Conservation (phyloP, 371 early-diverging fungal genomes). For the Choanephora cucurbitarum region DNA sequence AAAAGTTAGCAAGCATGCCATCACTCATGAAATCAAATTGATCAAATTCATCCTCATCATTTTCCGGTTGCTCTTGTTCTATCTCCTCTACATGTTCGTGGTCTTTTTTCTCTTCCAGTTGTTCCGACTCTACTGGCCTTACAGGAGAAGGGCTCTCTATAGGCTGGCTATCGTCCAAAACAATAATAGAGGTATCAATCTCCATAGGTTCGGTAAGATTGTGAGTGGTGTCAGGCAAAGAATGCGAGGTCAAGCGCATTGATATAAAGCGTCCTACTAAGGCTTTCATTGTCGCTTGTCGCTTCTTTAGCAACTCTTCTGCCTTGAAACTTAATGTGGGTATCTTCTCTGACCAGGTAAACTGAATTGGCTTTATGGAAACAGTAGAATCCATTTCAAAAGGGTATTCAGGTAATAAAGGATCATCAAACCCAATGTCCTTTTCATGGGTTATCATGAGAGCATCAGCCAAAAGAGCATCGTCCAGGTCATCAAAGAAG, state of each 20-base stretch:
- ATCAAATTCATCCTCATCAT: conserved; percentile 7
- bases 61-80: neutral
- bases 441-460: neutral
- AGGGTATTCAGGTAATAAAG: conserved; percentile 8
- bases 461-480: neutral
- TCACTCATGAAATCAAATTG: conserved; percentile 14
- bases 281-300: neutral
- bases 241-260: too few species aligned
- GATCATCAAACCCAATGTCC: conserved; percentile 11
- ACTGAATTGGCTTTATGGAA: neutral
- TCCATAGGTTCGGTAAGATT: too few species aligned
- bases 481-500: conserved; percentile 7
- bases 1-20: conserved; percentile 6
- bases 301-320: too few species aligned
- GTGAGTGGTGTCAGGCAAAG: too few species aligned
- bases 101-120: too few species aligned
- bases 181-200: too few species aligned
- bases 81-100: too few species aligned
- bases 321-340: too few species aligned
- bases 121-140: too few species aligned
- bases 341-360: neutral
- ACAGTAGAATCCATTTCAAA: conserved; percentile 3
- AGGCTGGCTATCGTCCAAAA: too few species aligned
- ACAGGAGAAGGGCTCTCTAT: too few species aligned
- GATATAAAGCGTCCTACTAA: neutral